These are phyloP conservation scores for Eucalyptus lansdowneana DNA, from an alignment of 345 rosid genomes.

Conservation along the genomic window DNA sequence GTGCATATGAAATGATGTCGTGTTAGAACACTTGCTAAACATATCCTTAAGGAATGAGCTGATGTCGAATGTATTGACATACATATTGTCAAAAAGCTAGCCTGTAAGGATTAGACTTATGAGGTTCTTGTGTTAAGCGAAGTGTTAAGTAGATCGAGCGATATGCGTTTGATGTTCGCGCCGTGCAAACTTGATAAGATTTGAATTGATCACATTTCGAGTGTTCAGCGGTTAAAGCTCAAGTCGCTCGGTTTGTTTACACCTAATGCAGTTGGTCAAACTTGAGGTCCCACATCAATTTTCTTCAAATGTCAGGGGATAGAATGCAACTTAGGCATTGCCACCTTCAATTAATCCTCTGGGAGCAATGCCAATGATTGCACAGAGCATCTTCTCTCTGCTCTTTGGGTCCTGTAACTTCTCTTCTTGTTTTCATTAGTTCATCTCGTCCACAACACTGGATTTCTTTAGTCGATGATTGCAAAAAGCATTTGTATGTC, in stretches of 20 bases:
- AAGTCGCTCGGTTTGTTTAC: background rate
- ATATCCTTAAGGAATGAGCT: background rate
- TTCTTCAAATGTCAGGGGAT: background rate
- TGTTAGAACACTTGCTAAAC: background rate
- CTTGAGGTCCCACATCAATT: background rate
- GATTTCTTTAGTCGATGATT: background rate
- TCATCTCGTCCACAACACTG: background rate
- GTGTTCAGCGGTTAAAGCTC: background rate
- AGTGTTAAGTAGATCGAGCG: background rate
- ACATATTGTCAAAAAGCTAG: background rate
- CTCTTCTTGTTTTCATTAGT: background rate
- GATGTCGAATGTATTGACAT: slow-evolving; percentile 28
- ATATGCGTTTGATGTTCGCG: background rate
- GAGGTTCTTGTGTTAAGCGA: background rate
- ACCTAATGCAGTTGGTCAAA: background rate
- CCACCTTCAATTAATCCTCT: background rate
- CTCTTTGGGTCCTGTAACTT: background rate
- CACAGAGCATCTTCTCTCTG: background rate
- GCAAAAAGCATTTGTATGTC: background rate
- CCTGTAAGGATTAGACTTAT: background rate
- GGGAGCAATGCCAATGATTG: background rate
- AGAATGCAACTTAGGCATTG: background rate
- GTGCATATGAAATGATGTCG: background rate
- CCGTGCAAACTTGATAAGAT: background rate
- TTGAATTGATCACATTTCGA: background rate